Base-by-base conservation (phyloP, 805 yeast species). In the Isabelozyma heimii region DNA sequence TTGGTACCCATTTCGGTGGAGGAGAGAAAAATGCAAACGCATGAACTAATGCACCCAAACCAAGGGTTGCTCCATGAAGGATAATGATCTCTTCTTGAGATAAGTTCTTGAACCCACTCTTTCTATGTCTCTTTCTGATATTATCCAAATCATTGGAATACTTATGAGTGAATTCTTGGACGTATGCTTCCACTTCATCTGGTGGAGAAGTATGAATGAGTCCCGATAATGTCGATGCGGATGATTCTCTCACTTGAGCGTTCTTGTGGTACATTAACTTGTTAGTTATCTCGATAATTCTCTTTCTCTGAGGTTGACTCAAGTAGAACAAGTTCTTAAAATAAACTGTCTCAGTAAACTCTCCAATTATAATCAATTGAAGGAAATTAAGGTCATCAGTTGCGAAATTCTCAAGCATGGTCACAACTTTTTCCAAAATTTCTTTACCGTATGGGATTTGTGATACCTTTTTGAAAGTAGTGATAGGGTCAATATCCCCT, bases 21-120 rank as follows among this genome's bases (percentile, higher is more conserved):
- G 99, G 99, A 0, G 96, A 86, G 2, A 77, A 72, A 59, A 91
- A 94, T 2, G 98, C 92, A 67, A 87, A 94, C 0, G 98, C 97
- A 43, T 85, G 83, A 1, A 94, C 81, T 40, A 92, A 70, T 0
- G 97, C 89, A 8, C 97, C 96, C 2, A 92, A 70, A 0, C 97
- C 98, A 20, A 94, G 70, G 0, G 91, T 84, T 2, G 96, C 90
- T 2, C 95, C 96, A 62, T 92, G 98, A 3, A 90, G 68, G 3
- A 68, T 66, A 6, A 79, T 69, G 9, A 70, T 61, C 48, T 79
- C 79, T 15, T 74, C 73, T 40, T 63, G 60, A 2, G 79, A 57
- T 6, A 69, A 56, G 24, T 61, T 60, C 47, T 66, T 69, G 48
- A 76, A 52, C 3, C 71, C 74, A 7, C 57, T 50, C 52, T 73